Evolutionary conservation across 192 early-diverging fungal genomes (phyloP).

Genomic region (Phycomyces blakesleeanus): DNA sequence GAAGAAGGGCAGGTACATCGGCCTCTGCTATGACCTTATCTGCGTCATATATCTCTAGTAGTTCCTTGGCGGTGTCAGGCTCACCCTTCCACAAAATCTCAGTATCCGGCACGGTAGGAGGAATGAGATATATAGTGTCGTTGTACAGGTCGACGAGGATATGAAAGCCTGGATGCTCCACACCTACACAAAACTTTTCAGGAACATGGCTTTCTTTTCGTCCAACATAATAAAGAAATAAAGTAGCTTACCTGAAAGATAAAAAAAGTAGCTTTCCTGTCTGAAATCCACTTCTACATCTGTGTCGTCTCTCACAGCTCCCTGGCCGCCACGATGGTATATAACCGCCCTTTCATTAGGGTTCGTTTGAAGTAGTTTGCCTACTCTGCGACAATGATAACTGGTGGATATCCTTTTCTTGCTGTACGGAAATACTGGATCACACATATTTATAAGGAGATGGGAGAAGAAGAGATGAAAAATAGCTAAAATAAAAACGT

Average conservation of each 20-base stretch:
- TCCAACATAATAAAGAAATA: conserved; percentile 23
- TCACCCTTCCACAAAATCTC: conserved; percentile 84
- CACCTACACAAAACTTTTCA: too few species aligned
- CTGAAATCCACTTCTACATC: conserved; percentile 70
- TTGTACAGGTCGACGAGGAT: conserved; percentile 68
- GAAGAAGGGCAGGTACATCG: conserved; percentile 51
- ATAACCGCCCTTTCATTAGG: conserved; percentile 18
- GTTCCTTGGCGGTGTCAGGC: conserved; percentile 54
- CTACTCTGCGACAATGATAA: conserved; percentile 24
- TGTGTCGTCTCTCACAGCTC: conserved; percentile 45
- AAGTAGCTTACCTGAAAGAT: conserved; percentile 60
- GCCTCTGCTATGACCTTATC: conserved; percentile 62
- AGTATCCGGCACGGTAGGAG: conserved; percentile 60
- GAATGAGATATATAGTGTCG: conserved; percentile 59
- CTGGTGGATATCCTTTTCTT: conserved; percentile 16
- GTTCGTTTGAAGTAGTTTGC: neutral
- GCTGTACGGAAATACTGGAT: neutral
- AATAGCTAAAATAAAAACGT: neutral
- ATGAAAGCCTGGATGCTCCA: conserved; percentile 71
- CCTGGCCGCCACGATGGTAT: conserved; percentile 47
- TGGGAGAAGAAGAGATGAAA: neutral
- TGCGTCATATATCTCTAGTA: conserved; percentile 59
- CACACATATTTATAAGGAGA: neutral
- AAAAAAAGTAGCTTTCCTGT: conserved; percentile 89
- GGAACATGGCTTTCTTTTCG: conserved; percentile 18